Evolutionary conservation across 2,329 filamentous ascomycete species (phyloP), one percentile per base, ranked within the genome.

Genomic region (Ophiostoma sp.): DNA sequence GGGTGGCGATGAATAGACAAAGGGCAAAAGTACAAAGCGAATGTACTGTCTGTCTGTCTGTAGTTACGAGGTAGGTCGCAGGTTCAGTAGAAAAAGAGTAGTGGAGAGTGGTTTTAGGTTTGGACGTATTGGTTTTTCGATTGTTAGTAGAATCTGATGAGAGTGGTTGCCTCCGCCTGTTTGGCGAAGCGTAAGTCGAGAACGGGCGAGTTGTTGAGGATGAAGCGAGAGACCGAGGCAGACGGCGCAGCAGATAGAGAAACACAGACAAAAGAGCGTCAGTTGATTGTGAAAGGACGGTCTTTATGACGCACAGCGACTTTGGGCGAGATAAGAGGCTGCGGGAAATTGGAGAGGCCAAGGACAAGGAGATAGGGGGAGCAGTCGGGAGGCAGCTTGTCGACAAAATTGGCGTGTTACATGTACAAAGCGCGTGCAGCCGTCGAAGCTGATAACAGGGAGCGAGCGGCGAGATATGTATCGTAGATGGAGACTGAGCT

Each of bases 251-350:
- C 27, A 58, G 36, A 38, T 47, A 47, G 27, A 45, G 42, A 8
- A 12, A 27, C 27, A 45, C 5, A 11, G 42, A 27, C 49, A 27
- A 11, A 55, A 27, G 18, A 27, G 45, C 45, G 49, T 27, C 8
- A 11, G 18, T 38, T 58, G 55, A 55, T 40, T 65, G 60, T 58
- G 49, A 42, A 65, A 16, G 27, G 44, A 38, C 27, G 27, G 7
- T 49, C 18, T 16, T 36, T 49, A 18, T 36, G 55, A 58, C 41
- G 66, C 66, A 47, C n/a, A 44, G 47, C 38, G 55, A 27, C 27
- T 18, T 41, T 47, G 16, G 47, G 42, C 38, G 67, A 66, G 67
- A 68, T 66, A 68, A 68, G 67, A 63, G 55, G 64, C 45, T 47
- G 67, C 1, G 36, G n/a, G 14, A 65, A 36, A 41, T 27, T 47